These are phyloP conservation scores for Apiotrichum akiyoshidainum DNA, from an alignment of 1,284 basidiomycete species.

Conservation along the genomic window DNA sequence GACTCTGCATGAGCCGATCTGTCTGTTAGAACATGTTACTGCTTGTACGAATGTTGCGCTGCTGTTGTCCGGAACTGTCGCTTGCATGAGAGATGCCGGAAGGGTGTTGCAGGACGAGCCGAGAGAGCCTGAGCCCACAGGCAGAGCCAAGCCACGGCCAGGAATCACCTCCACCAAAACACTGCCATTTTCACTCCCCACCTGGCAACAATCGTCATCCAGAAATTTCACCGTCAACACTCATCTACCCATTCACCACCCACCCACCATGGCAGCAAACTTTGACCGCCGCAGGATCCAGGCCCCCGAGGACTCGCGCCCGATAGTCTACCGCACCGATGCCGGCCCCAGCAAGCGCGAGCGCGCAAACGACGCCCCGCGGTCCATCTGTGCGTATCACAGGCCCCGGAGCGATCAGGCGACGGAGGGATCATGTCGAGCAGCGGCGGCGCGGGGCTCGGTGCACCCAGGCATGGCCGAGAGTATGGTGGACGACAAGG, in stretches of 20 bases:
- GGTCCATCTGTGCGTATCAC: conserved; percentile 72
- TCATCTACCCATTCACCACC: not conserved
- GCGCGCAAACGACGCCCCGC: conserved; percentile 62
- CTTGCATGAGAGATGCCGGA: too few relatives aligned
- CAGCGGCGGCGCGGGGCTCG: not conserved
- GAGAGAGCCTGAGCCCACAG: too few relatives aligned
- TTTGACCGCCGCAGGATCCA: conserved; percentile 83
- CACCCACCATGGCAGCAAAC: conserved; percentile 30
- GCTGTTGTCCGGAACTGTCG: too few relatives aligned
- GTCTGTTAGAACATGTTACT: not conserved
- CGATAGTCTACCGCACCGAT: conserved; percentile 57
- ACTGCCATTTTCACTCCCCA: too few relatives aligned
- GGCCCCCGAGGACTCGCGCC: conserved; percentile 75
- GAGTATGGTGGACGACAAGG: too few relatives aligned
- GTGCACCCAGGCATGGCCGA: not conserved
- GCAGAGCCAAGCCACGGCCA: too few relatives aligned
- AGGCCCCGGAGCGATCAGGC: too few relatives aligned
- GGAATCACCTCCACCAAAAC: not conserved
- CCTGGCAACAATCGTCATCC: not conserved
- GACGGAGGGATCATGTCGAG: not conserved
- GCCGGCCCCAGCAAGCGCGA: conserved; percentile 46
- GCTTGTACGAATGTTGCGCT: not conserved
- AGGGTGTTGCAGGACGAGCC: too few relatives aligned
- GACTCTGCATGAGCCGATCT: not conserved
- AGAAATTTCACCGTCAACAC: not conserved